phyloP scores from a whole-genome alignment of 2,329 filamentous ascomycete genomes.

The Colletotrichum orchidophilum region DNA sequence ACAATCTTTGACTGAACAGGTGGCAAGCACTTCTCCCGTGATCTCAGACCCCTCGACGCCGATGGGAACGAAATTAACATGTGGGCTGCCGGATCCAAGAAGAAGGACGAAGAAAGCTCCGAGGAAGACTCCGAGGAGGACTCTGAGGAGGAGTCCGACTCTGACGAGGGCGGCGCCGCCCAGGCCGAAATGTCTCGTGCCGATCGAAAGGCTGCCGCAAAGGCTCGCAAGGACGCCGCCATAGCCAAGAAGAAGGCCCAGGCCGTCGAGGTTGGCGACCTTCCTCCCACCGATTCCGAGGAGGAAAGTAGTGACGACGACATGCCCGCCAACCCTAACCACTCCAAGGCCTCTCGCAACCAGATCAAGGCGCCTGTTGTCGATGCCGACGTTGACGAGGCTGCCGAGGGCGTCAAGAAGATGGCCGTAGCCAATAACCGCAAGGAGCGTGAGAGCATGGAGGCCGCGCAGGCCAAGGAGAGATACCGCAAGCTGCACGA shows the following conservation, averaged over 20 bases:
- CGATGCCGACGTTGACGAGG: slow-evolving; percentile 54
- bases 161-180: slow-evolving; percentile 60
- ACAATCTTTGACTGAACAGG: slow-evolving; percentile 52
- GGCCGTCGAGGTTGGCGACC: slow-evolving; percentile 82
- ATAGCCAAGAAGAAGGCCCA: slow-evolving; percentile 78
- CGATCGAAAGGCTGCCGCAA: slow-evolving; percentile 86
- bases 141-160: slow-evolving; percentile 55
- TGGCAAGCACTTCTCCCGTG: slow-evolving; percentile 93
- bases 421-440: slow-evolving; percentile 57
- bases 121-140: slow-evolving; percentile 64
- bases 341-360: slow-evolving; percentile 77
- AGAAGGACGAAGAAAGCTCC: slow-evolving; percentile 58
- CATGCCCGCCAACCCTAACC: slow-evolving; percentile 92
- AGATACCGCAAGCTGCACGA: slow-evolving; percentile 91
- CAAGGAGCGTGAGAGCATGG: slow-evolving; percentile 76
- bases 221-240: slow-evolving; percentile 90
- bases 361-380: slow-evolving; percentile 58
- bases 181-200: slow-evolving; percentile 75
- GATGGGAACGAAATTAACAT: slow-evolving; percentile 91
- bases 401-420: slow-evolving; percentile 65
- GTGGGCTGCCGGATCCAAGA: slow-evolving; percentile 73
- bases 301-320: slow-evolving; percentile 67
- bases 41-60: slow-evolving; percentile 86
- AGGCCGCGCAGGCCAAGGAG: slow-evolving; percentile 89
- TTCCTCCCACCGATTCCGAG: slow-evolving; percentile 78